These are phyloP conservation scores for Euphorbia lathyris DNA, from an alignment of 345 rosid genomes.

Conservation along the genomic window DNA sequence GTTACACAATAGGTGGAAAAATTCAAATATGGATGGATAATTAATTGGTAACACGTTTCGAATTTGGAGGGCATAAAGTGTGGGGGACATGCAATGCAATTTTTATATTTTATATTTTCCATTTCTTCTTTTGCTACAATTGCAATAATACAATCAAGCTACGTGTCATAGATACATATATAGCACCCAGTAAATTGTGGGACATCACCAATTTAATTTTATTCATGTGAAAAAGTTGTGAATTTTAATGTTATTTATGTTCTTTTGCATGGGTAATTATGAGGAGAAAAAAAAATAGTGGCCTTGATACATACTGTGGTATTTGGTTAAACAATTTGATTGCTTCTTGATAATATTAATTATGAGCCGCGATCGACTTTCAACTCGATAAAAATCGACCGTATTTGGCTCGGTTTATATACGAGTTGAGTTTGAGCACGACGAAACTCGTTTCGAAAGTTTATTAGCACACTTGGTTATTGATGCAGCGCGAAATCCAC, in stretches of 20 bases:
- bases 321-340: no score
- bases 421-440: no score
- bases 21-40: not conserved
- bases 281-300: no score
- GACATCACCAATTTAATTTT: no score
- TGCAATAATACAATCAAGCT: not conserved
- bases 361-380: no score
- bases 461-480: no score
- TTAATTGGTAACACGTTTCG: slow-evolving; percentile 1
- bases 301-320: no score
- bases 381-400: no score
- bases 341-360: no score
- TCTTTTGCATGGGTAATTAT: not conserved
- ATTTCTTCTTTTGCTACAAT: not conserved
- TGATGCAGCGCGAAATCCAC: no score
- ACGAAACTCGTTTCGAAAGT: no score
- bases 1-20: not conserved
- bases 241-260: not conserved
- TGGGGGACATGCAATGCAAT: not conserved
- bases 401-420: no score
- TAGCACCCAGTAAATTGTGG: not conserved
- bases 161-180: not conserved
- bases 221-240: not conserved
- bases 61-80: not conserved
- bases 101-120: not conserved